Base-by-base conservation (phyloP, 345 rosid species). In the Acer campestre region DNA sequence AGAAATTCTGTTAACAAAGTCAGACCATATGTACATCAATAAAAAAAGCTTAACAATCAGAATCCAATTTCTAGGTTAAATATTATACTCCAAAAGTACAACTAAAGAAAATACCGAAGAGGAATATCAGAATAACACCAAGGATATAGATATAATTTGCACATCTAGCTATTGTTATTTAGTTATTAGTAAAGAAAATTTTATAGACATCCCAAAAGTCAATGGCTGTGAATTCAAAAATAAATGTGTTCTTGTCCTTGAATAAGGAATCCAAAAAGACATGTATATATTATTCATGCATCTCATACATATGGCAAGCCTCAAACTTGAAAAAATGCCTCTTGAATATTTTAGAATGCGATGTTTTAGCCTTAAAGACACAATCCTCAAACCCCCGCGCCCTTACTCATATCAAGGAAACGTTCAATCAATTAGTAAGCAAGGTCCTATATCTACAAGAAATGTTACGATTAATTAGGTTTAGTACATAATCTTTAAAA, bases 1-100 rank as follows among this genome's bases (percentile, higher is more conserved):
- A 11, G 49, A 59, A 20, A 61, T 53, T 67, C 25, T 31, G 70
- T 80, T 6, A 78, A 65, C 59, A 75, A 77, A 55, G 25, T 51
- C 27, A 71, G 31, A 71, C 29, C 10, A 61, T 55, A 53, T 3
- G 53, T 4, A 79, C 49, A 68, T 16, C 46, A 64, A 38, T 59
- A 42, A 67, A 16, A 70, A 77, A 69, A 61, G 29, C 44, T n/a
- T 40, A 64, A 74, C 11, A 5, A 35, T 6, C 38, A 17, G 11
- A 74, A 74, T 18, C 18, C 44, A 29, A 29, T 18, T 13, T 27
- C 68, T 17, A 27, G 25, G 23, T 29, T 48, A 17, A 13, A 8
- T 42, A 61, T 35, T 73, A 44, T 25, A 42, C 35, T 61, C 38
- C 68, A 18, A 61, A 23, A 44, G 7, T 22, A 46, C 46, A 53